Evolutionary conservation across 257 asterid species (phyloP), one percentile per base, ranked within the genome.

Genomic region (Solanum etuberosum): DNA sequence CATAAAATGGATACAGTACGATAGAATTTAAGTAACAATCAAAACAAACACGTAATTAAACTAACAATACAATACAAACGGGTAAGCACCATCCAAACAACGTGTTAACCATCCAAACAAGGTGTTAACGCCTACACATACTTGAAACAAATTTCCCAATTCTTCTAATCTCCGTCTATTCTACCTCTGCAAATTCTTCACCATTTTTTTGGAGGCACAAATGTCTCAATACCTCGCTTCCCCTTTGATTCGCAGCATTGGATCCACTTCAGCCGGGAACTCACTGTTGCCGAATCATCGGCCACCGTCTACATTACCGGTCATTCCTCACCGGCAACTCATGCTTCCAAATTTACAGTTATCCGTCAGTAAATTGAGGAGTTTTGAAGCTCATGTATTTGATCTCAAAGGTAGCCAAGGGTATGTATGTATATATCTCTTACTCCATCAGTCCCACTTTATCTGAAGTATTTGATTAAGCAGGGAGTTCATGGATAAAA

Each of bases 401-500:
- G 95, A 93, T 76, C 86, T 90, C 88, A 93, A 91, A 90, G 92
- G 93, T 14, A 96, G 93, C n/a, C 86, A 91, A 91, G 94, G 97
- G 98, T 95, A 93, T 80, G 87, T 37, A 4, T 72, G 18, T 70
- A 57, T 8, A 57, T 18, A 2, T 23, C 4, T 21, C 20, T 38
- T 23, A 35, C 37, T 84, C 35, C 40, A 9, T 16, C 29, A 54
- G 10, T 20, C 20, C 1, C 18, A 37, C 1, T 77, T 42, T 78
- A 29, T 9, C 20, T 12, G 0, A 35, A 71, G 0, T 35, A 0
- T 35, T 72, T 72, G 29, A 35, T 0, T 61, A 54, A 31, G 15
- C 70, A 8, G 0, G 5, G 65, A 54, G 25, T 54, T 20, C 20
- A 54, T 0, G n/a, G 0, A 18, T 6, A 0, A 18, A 48, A 54